phyloP scores from a whole-genome alignment of 768 basidiomycete species.

The Leucosporidium creatinivorum region DNA sequence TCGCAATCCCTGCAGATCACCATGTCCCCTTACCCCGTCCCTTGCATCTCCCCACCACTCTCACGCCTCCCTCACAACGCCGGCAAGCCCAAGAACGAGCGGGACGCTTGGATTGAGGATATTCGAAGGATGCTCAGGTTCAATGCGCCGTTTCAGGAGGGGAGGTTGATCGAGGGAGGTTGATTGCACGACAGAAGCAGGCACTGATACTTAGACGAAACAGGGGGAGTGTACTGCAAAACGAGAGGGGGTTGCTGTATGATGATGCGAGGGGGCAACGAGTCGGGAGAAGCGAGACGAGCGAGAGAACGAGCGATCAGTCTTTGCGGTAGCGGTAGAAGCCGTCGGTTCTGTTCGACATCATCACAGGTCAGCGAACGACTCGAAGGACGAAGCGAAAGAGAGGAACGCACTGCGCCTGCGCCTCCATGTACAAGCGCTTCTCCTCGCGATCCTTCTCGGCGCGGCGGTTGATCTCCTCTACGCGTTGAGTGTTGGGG shows the following conservation, averaged over 20 bases:
- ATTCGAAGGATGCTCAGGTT: conserved; percentile 92
- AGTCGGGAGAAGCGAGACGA: too few species aligned
- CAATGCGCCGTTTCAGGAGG: conserved; percentile 69
- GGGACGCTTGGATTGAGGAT: conserved; percentile 75
- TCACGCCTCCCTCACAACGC: conserved; percentile 49
- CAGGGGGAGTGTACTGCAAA: too few species aligned
- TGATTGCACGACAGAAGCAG: background rate
- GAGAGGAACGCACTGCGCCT: conserved; percentile 46
- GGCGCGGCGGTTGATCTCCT: conserved; percentile 66
- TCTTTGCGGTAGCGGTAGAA: conserved; percentile 2
- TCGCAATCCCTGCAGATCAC: conserved; percentile 79
- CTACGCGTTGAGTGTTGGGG: conserved; percentile 73
- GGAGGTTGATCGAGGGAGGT: background rate
- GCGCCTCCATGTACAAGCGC: conserved; percentile 48
- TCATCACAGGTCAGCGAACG: background rate
- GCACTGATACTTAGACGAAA: too few species aligned
- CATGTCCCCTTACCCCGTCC: conserved; percentile 80
- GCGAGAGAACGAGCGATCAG: background rate
- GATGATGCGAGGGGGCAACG: too few species aligned
- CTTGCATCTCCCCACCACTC: conserved; percentile 82
- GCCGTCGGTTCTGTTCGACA: background rate
- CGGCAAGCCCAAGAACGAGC: background rate
- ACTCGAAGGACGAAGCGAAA: background rate
- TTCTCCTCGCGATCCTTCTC: conserved; percentile 65
- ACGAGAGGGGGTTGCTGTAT: too few species aligned